Conservation (phyloP, 1,284 basidiomycete genomes). For the Ceratobasidium papillatum region DNA sequence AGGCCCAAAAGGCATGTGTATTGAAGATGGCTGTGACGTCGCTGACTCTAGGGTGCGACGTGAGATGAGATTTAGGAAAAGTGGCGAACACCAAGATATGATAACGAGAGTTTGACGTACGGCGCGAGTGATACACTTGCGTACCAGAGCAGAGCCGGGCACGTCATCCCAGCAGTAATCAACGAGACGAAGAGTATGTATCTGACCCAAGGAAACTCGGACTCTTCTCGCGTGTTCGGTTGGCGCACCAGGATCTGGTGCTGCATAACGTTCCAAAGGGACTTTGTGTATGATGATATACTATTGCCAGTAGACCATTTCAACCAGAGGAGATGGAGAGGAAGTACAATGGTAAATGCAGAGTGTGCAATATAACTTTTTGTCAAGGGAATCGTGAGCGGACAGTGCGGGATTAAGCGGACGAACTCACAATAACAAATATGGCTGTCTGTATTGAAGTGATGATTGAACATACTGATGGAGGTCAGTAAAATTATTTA, state of each 20-base stretch:
- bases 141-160: conserved; percentile 77
- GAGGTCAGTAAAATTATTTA: conserved; percentile 61
- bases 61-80: conserved; percentile 11
- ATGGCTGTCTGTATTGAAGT: conserved; percentile 75
- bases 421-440: conserved; percentile 73
- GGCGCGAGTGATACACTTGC: conserved; percentile 71
- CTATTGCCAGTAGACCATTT: conserved; percentile 59
- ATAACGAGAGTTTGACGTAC: conserved; percentile 58
- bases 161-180: conserved; percentile 67
- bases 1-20: conserved; percentile 84
- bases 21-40: conserved; percentile 88
- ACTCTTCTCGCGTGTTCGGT: neutral
- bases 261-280: conserved; percentile 62
- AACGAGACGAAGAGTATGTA: conserved; percentile 59
- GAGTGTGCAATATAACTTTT: conserved; percentile 79
- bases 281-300: conserved; percentile 58
- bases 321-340: conserved; percentile 73
- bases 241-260: conserved; percentile 58
- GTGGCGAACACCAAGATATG: neutral
- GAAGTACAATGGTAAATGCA: conserved; percentile 69
- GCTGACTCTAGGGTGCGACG: conserved; percentile 60
- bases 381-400: conserved; percentile 8
- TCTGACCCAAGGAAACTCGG: conserved; percentile 57
- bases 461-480: conserved; percentile 77
- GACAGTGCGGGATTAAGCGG: neutral